Evolutionary conservation across 192 early-diverging fungal genomes (phyloP).

Genomic region (Gorgonomyces haynaldii): DNA sequence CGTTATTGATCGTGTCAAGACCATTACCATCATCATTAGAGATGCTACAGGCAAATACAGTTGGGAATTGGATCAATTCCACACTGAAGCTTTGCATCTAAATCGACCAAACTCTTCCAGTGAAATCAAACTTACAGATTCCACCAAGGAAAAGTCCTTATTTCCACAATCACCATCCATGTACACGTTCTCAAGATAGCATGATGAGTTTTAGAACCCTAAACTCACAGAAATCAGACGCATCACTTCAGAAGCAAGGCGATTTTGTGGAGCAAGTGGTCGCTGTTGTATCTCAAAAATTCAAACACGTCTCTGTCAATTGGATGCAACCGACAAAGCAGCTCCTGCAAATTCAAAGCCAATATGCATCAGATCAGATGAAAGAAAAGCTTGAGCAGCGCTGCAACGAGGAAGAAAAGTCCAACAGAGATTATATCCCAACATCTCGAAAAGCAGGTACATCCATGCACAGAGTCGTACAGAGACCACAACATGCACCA

Average conservation of each 20-base stretch:
- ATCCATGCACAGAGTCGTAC: conserved; percentile 13
- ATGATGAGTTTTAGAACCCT: background rate
- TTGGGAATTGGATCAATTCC: conserved; percentile 73
- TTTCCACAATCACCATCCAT: background rate
- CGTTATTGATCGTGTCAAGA: conserved; percentile 39
- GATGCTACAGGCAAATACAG: conserved; percentile 68
- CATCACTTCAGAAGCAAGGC: no score
- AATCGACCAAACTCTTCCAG: conserved; percentile 4
- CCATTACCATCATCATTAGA: conserved; percentile 54
- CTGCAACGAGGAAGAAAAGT: background rate
- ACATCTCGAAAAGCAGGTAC: background rate
- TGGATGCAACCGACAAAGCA: no score
- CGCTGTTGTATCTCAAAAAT: no score
- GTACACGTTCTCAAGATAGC: background rate
- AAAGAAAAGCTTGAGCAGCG: conserved; percentile 2
- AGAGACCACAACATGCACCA: conserved; percentile 26
- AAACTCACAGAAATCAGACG: background rate
- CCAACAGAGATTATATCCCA: background rate
- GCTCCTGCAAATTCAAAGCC: no score
- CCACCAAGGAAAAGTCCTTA: background rate
- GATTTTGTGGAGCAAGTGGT: no score
- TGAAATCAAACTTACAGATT: conserved; percentile 2
- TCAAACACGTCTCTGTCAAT: no score
- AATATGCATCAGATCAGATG: background rate
- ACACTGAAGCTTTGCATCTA: conserved; percentile 30